A percentile compares a stretch with the other conserved stretches of the same genome.
These are phyloP conservation scores for Sphaerulina populicola DNA, from an alignment of 2,329 filamentous ascomycete genomes.

Conservation along the genomic window DNA sequence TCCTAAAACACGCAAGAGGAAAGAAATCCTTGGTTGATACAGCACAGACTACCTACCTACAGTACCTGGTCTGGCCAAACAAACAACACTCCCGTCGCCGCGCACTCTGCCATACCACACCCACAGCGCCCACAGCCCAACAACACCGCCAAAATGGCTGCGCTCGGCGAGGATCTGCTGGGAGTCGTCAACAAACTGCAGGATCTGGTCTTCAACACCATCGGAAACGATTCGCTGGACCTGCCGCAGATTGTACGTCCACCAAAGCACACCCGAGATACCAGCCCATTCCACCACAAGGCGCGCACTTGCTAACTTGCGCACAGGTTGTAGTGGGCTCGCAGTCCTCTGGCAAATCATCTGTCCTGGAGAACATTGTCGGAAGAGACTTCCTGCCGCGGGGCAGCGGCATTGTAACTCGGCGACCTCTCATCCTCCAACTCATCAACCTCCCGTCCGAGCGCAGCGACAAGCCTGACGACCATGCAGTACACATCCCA, in stretches of 20 bases:
- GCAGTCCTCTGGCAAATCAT: slow-evolving; percentile 96
- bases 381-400: slow-evolving; percentile 93
- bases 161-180: slow-evolving; percentile 91
- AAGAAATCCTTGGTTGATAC: too few relatives aligned
- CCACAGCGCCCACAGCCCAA: slow-evolving; percentile 1
- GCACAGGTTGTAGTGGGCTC: slow-evolving; percentile 90
- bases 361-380: slow-evolving; percentile 97
- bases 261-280: neutral
- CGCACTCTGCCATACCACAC: neutral
- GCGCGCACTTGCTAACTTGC: slow-evolving; percentile 19
- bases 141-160: slow-evolving; percentile 56
- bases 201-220: slow-evolving; percentile 98
- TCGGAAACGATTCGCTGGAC: slow-evolving; percentile 96
- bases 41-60: too few relatives aligned
- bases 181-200: slow-evolving; percentile 96
- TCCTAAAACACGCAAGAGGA: neutral
- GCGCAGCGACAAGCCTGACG: slow-evolving; percentile 58
- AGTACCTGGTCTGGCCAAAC: neutral
- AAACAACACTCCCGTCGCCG: neutral
- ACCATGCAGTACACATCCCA: slow-evolving; percentile 58
- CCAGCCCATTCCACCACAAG: neutral
- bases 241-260: slow-evolving; percentile 86
- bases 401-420: slow-evolving; percentile 92
- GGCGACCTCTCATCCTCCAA: slow-evolving; percentile 88
- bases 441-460: slow-evolving; percentile 88